Conservation (phyloP, 345 rosid genomes). For the Lagerstroemia speciosa region DNA sequence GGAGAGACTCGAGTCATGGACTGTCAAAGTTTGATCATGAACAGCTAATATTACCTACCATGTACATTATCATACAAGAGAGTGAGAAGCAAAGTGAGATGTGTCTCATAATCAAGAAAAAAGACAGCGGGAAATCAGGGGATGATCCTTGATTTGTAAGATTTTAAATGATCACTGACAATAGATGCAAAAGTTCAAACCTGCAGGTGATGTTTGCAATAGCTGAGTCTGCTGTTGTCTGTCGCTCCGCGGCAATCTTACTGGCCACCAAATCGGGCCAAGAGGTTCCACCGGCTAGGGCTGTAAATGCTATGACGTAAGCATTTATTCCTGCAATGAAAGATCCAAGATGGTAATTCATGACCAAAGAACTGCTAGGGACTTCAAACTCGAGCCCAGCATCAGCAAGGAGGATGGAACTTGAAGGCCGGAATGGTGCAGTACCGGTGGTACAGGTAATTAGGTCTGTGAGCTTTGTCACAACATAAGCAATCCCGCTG, state of each 20-base stretch:
- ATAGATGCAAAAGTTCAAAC: slow-evolving; percentile 16
- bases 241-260: slow-evolving; percentile 94
- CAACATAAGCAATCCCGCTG: slow-evolving; percentile 70
- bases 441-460: slow-evolving; percentile 93
- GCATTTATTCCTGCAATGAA: slow-evolving; percentile 62
- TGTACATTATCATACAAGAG: not conserved
- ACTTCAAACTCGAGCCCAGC: not conserved
- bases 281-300: slow-evolving; percentile 85
- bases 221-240: slow-evolving; percentile 89
- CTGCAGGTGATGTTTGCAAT: slow-evolving; percentile 98
- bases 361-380: not conserved
- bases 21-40: not conserved
- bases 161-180: not conserved
- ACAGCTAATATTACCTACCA: not conserved
- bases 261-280: slow-evolving; percentile 98
- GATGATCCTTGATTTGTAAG: not conserved
- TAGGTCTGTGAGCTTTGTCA: slow-evolving; percentile 66
- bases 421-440: not conserved
- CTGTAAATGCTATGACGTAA: slow-evolving; percentile 92
- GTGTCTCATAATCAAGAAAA: too few species aligned
- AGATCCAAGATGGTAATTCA: not conserved
- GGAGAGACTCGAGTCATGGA: not conserved
- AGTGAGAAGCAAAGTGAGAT: too few species aligned
- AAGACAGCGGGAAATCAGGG: not conserved
- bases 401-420: not conserved